Evolutionary conservation across 108 stramenopile genomes (phyloP).

Genomic region (Schizochytrium sp.): DNA sequence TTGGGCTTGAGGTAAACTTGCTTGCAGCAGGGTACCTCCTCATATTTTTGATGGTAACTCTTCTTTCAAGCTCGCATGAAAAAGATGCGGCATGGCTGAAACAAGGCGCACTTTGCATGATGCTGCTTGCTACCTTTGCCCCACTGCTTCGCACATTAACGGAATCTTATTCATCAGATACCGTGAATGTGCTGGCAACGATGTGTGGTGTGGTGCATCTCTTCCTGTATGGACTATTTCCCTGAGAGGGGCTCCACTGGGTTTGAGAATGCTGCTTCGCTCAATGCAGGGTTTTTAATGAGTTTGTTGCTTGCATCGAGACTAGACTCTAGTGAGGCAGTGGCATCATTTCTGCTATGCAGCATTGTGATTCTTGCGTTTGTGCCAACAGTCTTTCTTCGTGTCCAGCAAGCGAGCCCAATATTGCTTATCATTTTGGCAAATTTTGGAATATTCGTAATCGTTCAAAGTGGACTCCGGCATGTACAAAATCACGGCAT

Average conservation of each 20-base stretch:
- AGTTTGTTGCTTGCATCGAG: conserved; percentile 21
- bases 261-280: conserved; percentile 17
- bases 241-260: not conserved
- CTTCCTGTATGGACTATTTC: conserved; percentile 5
- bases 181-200: not conserved
- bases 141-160: conserved; percentile 39
- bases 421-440: not conserved
- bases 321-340: conserved; percentile 3
- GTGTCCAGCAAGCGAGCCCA: too few relatives aligned
- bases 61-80: not conserved
- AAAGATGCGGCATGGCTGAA: not conserved
- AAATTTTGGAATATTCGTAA: not conserved
- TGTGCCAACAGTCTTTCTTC: not conserved
- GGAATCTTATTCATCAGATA: conserved; percentile 25
- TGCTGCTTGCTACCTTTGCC: not conserved
- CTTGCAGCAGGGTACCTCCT: not conserved
- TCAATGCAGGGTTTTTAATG: conserved; percentile 52
- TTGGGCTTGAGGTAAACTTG: not conserved
- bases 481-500: not conserved
- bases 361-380: conserved; percentile 30
- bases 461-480: not conserved
- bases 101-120: conserved; percentile 27
- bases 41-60: too few relatives aligned
- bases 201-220: conserved; percentile 43
- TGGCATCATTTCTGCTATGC: conserved; percentile 17